Percentiles rank a stretch among this genome's conserved stretches.
phyloP scores from a whole-genome alignment of 2,329 filamentous ascomycete species.

The Phyllosticta citriasiana region DNA sequence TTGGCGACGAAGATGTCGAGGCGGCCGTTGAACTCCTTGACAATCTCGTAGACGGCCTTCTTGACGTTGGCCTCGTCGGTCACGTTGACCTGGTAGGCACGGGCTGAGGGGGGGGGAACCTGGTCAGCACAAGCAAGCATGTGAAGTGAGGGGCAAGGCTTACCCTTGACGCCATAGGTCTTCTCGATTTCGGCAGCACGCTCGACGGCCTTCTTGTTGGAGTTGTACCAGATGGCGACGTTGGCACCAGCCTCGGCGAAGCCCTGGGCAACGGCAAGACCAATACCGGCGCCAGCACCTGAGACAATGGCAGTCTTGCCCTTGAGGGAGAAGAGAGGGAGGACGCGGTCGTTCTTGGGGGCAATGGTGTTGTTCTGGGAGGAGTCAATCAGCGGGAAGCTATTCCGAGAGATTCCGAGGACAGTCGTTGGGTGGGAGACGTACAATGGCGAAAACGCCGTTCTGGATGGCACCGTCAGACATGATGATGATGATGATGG shows the following conservation, averaged over 20 bases:
- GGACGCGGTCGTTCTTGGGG: slow-evolving; percentile 10
- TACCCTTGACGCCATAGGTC: slow-evolving; percentile 11
- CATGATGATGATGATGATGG: slow-evolving; percentile 7
- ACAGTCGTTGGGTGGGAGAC: not conserved
- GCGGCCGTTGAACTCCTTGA: slow-evolving; percentile 61
- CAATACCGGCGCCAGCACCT: slow-evolving; percentile 42
- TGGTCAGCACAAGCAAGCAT: not conserved
- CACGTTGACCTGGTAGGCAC: slow-evolving; percentile 58
- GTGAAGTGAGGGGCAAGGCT: not conserved
- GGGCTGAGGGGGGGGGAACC: slow-evolving; percentile 19
- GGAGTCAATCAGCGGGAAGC: not conserved
- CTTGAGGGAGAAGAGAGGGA: slow-evolving; percentile 26
- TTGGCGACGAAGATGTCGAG: slow-evolving; percentile 60
- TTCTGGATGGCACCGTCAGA: slow-evolving; percentile 24
- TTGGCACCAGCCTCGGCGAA: slow-evolving; percentile 30
- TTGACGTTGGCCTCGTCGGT: slow-evolving; percentile 46
- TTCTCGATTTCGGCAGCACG: slow-evolving; percentile 19
- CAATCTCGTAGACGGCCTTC: slow-evolving; percentile 48
- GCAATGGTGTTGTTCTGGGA: slow-evolving; percentile 6
- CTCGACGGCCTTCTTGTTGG: slow-evolving; percentile 49
- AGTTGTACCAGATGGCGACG: slow-evolving; percentile 51
- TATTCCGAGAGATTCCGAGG: not conserved
- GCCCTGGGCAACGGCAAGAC: slow-evolving; percentile 20
- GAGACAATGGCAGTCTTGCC: slow-evolving; percentile 41
- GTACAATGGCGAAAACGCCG: slow-evolving; percentile 24